Evolutionary conservation across 192 early-diverging fungal genomes (phyloP), one percentile per base, ranked within the genome.

Genomic region (Mortierella alpina): DNA sequence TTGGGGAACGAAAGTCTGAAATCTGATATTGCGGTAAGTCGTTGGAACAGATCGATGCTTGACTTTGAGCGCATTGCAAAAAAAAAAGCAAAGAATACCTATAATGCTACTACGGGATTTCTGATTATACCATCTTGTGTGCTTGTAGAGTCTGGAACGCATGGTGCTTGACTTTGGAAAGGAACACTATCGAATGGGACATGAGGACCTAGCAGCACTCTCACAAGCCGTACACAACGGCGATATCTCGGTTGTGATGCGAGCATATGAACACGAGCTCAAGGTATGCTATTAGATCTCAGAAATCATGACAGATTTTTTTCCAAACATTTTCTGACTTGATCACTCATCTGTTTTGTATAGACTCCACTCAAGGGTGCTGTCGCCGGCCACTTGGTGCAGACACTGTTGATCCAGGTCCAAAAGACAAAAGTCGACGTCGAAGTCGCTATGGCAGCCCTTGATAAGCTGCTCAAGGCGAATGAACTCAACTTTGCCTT

Each of bases 401-500:
- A 91, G 49, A 88, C 92, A 6, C 83, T 95, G 20, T 83, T 93
- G 51, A 95, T 95, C 45, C 93, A 95, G 71, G 82, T 98, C 7
- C 97, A 98, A 84, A 98, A 98, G 79, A 92, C 95, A 8, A 98
- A 98, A 79, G 96, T 98, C 0, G 97, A 98, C 79, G 89, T 95
- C 40, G 95, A 95, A 46, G 83, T 96, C 8, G 94, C 96, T 15
- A 96, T 98, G 92, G 85, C 93, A 0, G 96, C 96, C 0, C 74
- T 98, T 22, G 96, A 98, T 79, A 96, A 97, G 72, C 88, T 98
- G 22, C 89, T 98, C 58, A 92, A 92, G 66, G 91, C 97, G 0
- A 98, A 98, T 80, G 97, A 98, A 73, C 91, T 98, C 65, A 98
- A 98, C 66, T 98, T 98, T 89, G 91, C 95, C 11, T 91, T 98